A percentile compares a stretch with the other conserved stretches of the same genome.
Evolutionary conservation across 176 grass and related monocot species (phyloP).

Genomic region (Pharus latifolius): DNA sequence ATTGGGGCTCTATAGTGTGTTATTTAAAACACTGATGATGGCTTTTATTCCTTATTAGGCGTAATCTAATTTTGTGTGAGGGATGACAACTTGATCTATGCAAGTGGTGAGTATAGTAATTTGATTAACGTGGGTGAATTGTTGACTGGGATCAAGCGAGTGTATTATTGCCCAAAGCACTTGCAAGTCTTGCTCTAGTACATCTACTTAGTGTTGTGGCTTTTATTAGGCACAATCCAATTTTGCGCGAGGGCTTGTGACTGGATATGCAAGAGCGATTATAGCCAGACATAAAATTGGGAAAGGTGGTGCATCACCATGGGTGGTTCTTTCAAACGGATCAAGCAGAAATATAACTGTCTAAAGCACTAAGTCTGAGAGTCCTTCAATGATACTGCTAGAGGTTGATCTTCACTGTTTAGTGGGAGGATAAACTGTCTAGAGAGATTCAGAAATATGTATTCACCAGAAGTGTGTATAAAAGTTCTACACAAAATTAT

Average conservation of each 20-base stretch:
- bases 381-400: not conserved
- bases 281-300: too few species aligned
- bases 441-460: not conserved
- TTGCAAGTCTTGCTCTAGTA: too few species aligned
- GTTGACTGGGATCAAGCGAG: not conserved
- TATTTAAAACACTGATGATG: too few species aligned
- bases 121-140: not conserved
- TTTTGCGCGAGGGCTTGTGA: too few species aligned
- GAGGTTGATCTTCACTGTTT: not conserved
- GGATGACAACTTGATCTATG: not conserved
- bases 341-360: too few species aligned
- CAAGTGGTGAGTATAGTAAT: not conserved
- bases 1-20: too few species aligned
- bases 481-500: not conserved
- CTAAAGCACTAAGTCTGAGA: not conserved
- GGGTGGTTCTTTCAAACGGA: too few species aligned
- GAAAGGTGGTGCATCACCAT: too few species aligned
- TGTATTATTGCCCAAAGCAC: not conserved
- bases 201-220: too few species aligned
- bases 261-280: too few species aligned
- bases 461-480: not conserved
- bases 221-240: too few species aligned
- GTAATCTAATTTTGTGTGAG: not conserved
- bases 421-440: not conserved
- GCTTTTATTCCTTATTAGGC: not conserved